Base-by-base conservation (phyloP, 441 rosid species). In the Syzygium malaccense region DNA sequence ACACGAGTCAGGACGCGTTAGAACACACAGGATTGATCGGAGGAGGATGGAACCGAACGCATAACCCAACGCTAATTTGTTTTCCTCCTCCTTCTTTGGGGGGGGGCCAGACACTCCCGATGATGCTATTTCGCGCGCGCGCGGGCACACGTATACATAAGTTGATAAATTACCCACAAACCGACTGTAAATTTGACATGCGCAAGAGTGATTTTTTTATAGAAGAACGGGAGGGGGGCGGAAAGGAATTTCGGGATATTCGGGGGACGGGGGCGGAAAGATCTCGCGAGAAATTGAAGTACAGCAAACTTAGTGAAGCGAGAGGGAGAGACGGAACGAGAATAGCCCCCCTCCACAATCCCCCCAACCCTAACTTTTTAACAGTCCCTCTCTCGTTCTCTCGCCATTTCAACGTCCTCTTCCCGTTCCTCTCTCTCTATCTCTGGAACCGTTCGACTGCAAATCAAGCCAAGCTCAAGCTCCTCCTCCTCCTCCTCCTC, bases 391-490 rank as follows among this genome's bases (percentile, higher is more conserved):
- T 86, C 78, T 26, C 7, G 48, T 85, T 79, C 25, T 49, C 32
- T 60, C 60, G 60, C 86, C 53, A 79, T 57, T 54, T 87, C 66
- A 7, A 30, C 13, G 14, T 3, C 1, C 0, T 66, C 84, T 37
- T 1, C 48, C 87, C 66, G 25, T 55, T 28, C n/a, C 6, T 57
- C 80, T 62, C 20, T 37, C 49, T 60, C 62, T 55, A 25, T 55
- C 86, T 55, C 68, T 78, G 6, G 1, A 62, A 41, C 23, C 88
- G 37, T 79, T 85, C 89, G 88, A 90, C 87, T 71, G 66, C 89
- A 71, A 83, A 75, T 64, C 83, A 49, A 49, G 15, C 86, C 57
- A 4, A 4, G 28, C 86, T 54, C 32, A 33, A 8, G 4, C 85
- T 8, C 10, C 30, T 10, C 8, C 85, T n/a, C 64, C 55, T 51